These are phyloP conservation scores for Boechera retrofracta DNA, from an alignment of 345 rosid genomes.

Conservation along the genomic window DNA sequence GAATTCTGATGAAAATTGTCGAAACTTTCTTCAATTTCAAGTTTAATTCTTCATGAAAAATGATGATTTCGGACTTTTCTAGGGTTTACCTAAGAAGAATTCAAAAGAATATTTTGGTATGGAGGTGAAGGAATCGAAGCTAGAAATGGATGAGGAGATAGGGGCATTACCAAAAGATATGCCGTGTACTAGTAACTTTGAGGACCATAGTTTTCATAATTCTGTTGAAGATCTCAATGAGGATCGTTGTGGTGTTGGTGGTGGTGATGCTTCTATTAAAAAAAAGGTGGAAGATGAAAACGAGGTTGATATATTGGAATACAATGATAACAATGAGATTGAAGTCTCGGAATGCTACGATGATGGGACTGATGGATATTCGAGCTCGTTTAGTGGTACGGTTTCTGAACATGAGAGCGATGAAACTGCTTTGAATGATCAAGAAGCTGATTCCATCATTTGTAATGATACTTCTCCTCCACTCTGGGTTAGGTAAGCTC, in stretches of 20 bases:
- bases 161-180: conserved; percentile 36
- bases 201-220: conserved; percentile 48
- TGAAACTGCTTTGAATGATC: conserved; percentile 53
- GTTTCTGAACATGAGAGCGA: conserved; percentile 49
- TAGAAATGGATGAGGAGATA: conserved; percentile 46
- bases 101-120: conserved; percentile 16
- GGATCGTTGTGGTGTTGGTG: conserved; percentile 30
- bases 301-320: conserved; percentile 58
- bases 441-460: conserved; percentile 70
- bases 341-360: conserved; percentile 41
- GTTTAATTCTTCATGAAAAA: not conserved
- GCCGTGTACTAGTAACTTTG: conserved; percentile 48
- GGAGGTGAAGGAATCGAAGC: conserved; percentile 46
- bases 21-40: not conserved
- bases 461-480: conserved; percentile 39
- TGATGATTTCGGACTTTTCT: not conserved
- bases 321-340: conserved; percentile 27
- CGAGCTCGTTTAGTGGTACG: conserved; percentile 80
- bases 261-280: conserved; percentile 1
- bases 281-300: not conserved
- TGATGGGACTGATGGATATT: conserved; percentile 63
- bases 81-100: conserved; percentile 30
- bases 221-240: conserved; percentile 35
- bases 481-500: conserved; percentile 55
- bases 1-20: not conserved